These are phyloP conservation scores for Voacanga thouarsii DNA, from an alignment of 257 asterid species.

Conservation along the genomic window DNA sequence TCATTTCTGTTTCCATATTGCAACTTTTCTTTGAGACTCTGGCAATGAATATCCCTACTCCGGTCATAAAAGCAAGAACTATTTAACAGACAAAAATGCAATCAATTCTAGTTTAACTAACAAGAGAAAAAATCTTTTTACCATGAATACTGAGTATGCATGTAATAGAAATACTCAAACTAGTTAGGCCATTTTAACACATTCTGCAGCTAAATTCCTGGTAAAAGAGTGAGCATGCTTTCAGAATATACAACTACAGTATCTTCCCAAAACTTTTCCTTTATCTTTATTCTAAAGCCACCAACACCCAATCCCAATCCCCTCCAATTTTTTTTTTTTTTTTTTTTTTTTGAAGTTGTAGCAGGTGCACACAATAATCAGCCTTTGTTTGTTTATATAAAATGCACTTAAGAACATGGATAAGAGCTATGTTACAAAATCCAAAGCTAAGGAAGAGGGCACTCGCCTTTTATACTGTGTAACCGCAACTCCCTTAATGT, in stretches of 20 bases:
- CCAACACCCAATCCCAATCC: too few species aligned
- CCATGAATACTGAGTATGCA: background rate
- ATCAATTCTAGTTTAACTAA: background rate
- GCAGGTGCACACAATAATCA: too few species aligned
- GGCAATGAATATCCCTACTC: background rate
- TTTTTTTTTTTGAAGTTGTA: too few species aligned
- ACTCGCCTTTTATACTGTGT: conserved; percentile 85
- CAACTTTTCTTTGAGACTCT: background rate
- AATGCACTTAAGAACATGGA: background rate
- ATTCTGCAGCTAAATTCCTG: background rate
- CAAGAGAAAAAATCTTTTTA: background rate
- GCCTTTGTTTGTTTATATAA: background rate
- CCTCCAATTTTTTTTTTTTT: too few species aligned
- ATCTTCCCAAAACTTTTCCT: too few species aligned
- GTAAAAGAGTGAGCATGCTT: background rate
- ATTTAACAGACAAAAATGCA: background rate
- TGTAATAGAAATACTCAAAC: background rate
- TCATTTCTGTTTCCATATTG: background rate
- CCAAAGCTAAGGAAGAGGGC: background rate
- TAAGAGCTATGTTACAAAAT: background rate
- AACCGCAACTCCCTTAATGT: conserved; percentile 91
- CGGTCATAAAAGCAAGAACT: background rate
- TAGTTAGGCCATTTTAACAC: background rate
- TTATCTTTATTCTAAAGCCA: background rate
- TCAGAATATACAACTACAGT: background rate